Percentiles rank a stretch among this genome's conserved stretches.
These are phyloP conservation scores for Pistacia vera DNA, from an alignment of 345 rosid genomes.

Conservation along the genomic window DNA sequence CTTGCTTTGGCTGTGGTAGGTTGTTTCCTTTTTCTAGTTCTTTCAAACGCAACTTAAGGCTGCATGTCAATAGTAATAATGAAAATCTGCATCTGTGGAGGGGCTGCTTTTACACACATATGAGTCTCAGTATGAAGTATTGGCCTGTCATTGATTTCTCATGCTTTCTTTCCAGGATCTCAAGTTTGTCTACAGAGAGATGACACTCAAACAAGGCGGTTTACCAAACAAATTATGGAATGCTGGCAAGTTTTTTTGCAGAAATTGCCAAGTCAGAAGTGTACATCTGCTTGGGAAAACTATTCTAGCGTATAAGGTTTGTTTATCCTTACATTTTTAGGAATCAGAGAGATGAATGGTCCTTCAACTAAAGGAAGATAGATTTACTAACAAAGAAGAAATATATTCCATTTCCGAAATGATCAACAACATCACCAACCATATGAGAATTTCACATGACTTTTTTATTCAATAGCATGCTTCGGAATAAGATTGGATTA, in stretches of 20 bases:
- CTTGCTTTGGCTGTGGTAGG: too few species aligned
- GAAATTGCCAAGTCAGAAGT: constrained; percentile 71
- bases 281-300: constrained; percentile 75
- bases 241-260: constrained; percentile 97
- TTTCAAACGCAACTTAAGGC: too few species aligned
- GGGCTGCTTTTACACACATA: constrained; percentile 9
- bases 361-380: background rate
- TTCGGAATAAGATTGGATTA: background rate
- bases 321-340: constrained; percentile 14
- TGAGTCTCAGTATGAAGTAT: constrained; percentile 14
- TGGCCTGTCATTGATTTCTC: constrained; percentile 25
- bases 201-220: constrained; percentile 91
- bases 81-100: constrained; percentile 9
- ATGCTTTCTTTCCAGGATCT: constrained; percentile 64
- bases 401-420: background rate
- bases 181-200: constrained; percentile 89
- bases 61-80: constrained; percentile 5
- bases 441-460: background rate
- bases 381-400: background rate
- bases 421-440: background rate
- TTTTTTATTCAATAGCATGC: background rate
- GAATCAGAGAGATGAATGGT: background rate
- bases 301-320: constrained; percentile 64
- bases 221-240: constrained; percentile 98
- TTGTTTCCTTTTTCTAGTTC: too few species aligned